A percentile compares a stretch with the other conserved stretches of the same genome.
phyloP scores from a whole-genome alignment of 306 rosid genomes.

The Citrullus mucosospermus region DNA sequence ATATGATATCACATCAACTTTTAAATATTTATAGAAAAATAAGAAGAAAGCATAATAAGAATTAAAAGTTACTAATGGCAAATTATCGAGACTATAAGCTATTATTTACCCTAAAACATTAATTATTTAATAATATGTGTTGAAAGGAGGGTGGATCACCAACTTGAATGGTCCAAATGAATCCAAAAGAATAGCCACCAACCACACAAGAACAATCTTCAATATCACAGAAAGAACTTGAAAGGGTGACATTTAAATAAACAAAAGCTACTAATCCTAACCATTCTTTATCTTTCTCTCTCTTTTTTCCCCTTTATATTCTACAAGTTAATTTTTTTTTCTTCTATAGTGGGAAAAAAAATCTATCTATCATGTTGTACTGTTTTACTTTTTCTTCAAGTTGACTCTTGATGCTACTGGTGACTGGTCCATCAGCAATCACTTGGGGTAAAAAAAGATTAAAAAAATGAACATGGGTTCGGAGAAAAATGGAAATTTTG shows the following conservation, averaged over 20 bases:
- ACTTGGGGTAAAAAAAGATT: neutral
- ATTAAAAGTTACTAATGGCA: neutral
- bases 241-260: neutral
- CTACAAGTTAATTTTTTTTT: neutral
- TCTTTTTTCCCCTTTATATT: neutral
- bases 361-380: neutral
- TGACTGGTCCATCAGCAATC: neutral
- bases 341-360: neutral
- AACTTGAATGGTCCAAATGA: neutral
- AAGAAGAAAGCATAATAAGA: neutral
- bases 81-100: neutral
- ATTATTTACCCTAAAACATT: neutral
- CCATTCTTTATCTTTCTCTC: neutral
- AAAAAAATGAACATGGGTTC: neutral
- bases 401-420: neutral
- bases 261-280: neutral
- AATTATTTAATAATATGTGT: neutral
- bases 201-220: slow-evolving; percentile 4
- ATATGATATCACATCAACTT: neutral
- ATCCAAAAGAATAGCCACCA: neutral
- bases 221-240: neutral
- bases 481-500: neutral
- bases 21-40: neutral
- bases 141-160: slow-evolving; percentile 5
- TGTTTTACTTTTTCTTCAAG: slow-evolving; percentile 1